Evolutionary conservation across 2,329 filamentous ascomycete species (phyloP).

Genomic region (Alternaria sp.): DNA sequence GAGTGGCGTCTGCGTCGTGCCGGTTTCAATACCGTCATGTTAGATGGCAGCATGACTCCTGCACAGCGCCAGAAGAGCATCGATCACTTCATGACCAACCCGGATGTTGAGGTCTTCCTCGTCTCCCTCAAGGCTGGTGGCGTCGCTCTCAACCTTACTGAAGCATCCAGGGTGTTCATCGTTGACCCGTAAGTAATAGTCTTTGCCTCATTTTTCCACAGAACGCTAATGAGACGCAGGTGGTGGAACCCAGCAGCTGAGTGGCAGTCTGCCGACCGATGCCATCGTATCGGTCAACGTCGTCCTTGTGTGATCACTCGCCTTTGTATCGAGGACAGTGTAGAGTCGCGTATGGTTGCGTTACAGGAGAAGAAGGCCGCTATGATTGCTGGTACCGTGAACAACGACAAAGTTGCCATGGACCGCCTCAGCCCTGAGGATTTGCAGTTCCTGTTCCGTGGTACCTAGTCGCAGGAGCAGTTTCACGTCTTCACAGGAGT

Average conservation of each 20-base stretch:
- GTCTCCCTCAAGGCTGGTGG: conserved; percentile 96
- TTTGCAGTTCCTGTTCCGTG: conserved; percentile 95
- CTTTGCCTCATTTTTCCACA: not conserved
- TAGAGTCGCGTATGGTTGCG: conserved; percentile 93
- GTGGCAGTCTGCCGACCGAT: conserved; percentile 90
- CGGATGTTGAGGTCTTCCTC: conserved; percentile 92
- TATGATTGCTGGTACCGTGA: conserved; percentile 97
- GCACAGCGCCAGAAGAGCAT: conserved; percentile 92
- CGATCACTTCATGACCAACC: conserved; percentile 94
- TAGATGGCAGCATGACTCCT: conserved; percentile 96
- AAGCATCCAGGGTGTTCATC: conserved; percentile 94
- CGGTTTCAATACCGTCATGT: conserved; percentile 98
- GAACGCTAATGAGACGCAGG: conserved; percentile 54
- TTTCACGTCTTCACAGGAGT: not conserved
- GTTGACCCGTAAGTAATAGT: conserved; percentile 79
- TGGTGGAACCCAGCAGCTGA: conserved; percentile 99
- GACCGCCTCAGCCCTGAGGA: conserved; percentile 90
- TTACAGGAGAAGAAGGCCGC: conserved; percentile 98
- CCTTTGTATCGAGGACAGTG: conserved; percentile 94
- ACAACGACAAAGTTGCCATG: conserved; percentile 88
- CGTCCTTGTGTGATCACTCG: conserved; percentile 93
- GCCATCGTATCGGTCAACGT: conserved; percentile 91
- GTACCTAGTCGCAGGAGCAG: conserved; percentile 54
- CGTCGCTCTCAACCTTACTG: conserved; percentile 92
- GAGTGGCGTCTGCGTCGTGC: conserved; percentile 95